These are phyloP conservation scores for Russula griseocarnosa DNA, from an alignment of 768 basidiomycete species.

Conservation along the genomic window DNA sequence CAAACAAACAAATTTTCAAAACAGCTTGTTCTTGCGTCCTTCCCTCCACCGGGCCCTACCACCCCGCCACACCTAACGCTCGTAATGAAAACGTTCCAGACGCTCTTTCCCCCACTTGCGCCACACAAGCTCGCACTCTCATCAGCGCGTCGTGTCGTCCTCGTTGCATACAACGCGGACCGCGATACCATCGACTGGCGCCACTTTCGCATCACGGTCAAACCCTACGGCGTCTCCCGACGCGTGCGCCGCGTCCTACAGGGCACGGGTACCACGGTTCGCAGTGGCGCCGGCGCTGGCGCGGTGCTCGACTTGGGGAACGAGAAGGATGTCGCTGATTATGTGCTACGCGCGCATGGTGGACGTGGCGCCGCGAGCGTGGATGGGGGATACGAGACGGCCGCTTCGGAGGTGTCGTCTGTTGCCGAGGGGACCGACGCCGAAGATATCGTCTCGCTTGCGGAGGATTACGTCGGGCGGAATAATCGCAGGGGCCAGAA, in stretches of 20 bases:
- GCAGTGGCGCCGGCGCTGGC: slow-evolving; percentile 17
- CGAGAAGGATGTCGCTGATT: slow-evolving; percentile 94
- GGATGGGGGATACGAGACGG: slow-evolving; percentile 60
- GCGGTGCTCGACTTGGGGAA: slow-evolving; percentile 73
- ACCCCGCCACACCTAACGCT: slow-evolving; percentile 84
- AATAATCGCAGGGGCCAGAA: slow-evolving; percentile 90
- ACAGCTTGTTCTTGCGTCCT: slow-evolving; percentile 93
- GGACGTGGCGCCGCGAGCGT: slow-evolving; percentile 35
- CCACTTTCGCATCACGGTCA: slow-evolving; percentile 93
- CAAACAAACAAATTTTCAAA: too few relatives aligned
- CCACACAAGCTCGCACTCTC: slow-evolving; percentile 76
- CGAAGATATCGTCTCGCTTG: slow-evolving; percentile 73
- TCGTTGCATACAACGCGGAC: slow-evolving; percentile 85
- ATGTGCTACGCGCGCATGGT: slow-evolving; percentile 59
- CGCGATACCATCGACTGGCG: slow-evolving; percentile 86
- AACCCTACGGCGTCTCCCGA: slow-evolving; percentile 89
- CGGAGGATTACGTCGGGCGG: slow-evolving; percentile 90
- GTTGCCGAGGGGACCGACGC: slow-evolving; percentile 87
- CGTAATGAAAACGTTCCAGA: slow-evolving; percentile 94
- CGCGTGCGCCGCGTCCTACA: slow-evolving; percentile 86
- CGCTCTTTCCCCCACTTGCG: slow-evolving; percentile 89
- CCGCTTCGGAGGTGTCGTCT: slow-evolving; percentile 64
- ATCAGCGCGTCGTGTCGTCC: slow-evolving; percentile 89
- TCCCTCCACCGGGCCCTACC: slow-evolving; percentile 65
- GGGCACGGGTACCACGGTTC: slow-evolving; percentile 34